Base-by-base conservation (phyloP, 2,329 filamentous ascomycete species). In the Apiospora sp. region DNA sequence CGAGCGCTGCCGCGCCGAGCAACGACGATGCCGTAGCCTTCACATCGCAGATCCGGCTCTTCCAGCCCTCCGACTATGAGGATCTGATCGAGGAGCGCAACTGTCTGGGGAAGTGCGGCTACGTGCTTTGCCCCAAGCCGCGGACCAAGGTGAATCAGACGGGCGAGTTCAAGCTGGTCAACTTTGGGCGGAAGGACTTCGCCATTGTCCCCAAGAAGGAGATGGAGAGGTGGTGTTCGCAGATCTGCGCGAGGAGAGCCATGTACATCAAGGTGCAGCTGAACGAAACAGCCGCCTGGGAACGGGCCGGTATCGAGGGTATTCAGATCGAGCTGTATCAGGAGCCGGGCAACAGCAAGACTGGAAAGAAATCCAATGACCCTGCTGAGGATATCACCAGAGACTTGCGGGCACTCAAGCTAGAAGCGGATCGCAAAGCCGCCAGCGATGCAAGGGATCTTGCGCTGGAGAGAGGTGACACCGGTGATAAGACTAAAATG, bases 221-320 rank as follows among this genome's bases (percentile, higher is more conserved):
- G 78, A 82, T 95, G 22, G 94, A 96, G 83, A 93, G 92, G 82
- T 99, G 95, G 94, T 99, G 96, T 82, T 94, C 92, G 0, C 87
- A 92, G 71, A 87, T 87, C 51, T 99, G 96, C 83, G 93, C 93
- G 2, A 89, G 90, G 75, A 88, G 94, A 68, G 95, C 94, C 2
- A 86, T 97, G 76, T 98, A 95, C 82, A 87, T 98, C 77, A 94
- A 95, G 79, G 93, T 97, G 34, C 96, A 99, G 86, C 88, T 98
- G 51, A 92, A 89, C 75, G 93, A 96, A 79, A 92, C 93, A 74
- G 94, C 95, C 0, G 94, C 93, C 0, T 98, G 95, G 94, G 91
- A 96, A 82, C 88, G 95, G 70, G 89, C 88, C 6, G 90, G 89
- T 4, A 87, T 87, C 43, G 84, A 84, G 1, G 86, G 87, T 27